Evolutionary conservation across 148 eudicot species (phyloP), one percentile per base, ranked within the genome.

Genomic region (Suaeda aralocaspica): DNA sequence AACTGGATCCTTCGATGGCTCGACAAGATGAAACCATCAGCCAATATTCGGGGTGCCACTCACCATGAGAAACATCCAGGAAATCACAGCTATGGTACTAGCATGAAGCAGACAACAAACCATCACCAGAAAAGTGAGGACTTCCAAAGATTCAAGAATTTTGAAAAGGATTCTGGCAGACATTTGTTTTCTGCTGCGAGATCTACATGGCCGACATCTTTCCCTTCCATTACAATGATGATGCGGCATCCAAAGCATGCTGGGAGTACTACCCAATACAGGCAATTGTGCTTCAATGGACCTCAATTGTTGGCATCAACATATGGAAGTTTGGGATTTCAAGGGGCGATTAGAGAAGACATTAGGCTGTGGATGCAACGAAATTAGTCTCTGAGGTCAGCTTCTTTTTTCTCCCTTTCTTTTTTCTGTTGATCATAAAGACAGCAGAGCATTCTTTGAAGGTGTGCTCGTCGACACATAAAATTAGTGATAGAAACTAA

Each of bases 1-100:
- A 90, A 90, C 79, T 64, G 96, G 83, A 88, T 92, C 72, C 96
- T 90, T 56, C 83, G 92, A 44, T 79, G 83, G 75, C 91, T 90
- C 4, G 89, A 90, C 82, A 77, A 34, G 64, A 74, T 83, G 76
- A 93, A 93, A 81, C 98, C 96, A 42, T 83, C 91, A 0, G 98
- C 98, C 72, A 85, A 90, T 59, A 90, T 93, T 51, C 80, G 89
- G 64, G 81, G 79, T 26, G 59, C 64, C 19, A 29, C 79, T 19
- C 8, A 36, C 11, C 51, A 56, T 9, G 79, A 66, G 62, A 67
- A 67, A 51, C 82, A 62, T 25, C 80, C 77, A 28, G 71, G 80
- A 44, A 67, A 59, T 49, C 70, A 76, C 36, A 83, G 72, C 64
- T 36, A 73, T 4, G 76, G 75, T 51, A 12, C 75, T 30, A 83